Evolutionary conservation across 2,329 filamentous ascomycete genomes (phyloP), one percentile per base, ranked within the genome.

Genomic region (Herpotrichia juniperi): DNA sequence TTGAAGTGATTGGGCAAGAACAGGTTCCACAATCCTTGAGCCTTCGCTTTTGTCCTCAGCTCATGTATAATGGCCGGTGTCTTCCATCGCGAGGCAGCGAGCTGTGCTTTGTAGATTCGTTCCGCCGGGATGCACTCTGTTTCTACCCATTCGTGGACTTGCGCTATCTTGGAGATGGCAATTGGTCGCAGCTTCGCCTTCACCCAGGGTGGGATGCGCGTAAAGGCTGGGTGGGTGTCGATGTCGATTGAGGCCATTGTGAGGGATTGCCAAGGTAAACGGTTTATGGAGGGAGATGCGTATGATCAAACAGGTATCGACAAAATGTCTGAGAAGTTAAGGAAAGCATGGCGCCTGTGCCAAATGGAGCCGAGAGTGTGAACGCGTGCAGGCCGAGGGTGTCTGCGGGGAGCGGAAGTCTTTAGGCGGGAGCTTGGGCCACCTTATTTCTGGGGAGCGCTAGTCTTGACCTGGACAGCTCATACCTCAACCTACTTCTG

Each of bases 101-200:
- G 60, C 58, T 77, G 75, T 2, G 69, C 71, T 57, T 76, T 76
- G 66, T 75, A 73, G 50, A 78, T 72, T 39, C 72, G 70, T 56
- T 78, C 75, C 3, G 72, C 71, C 0, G 76, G 76, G 26, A 78
- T 76, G 56, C 74, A 78, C 58, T 79, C 76, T 21, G 64, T 72
- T 58, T 79, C 76, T 25, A 78, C 75, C 68, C 72, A 79, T 32
- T 77, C 69, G 48, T 76, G 66, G 12, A 78, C 76, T 42, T 71
- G 70, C 42, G 71, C 63, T 24, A 79, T 79, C 60, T 73, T 76
- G 19, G 75, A 70, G 43, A 78, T 66, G 19, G 76, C 76, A 48
- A 75, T 67, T 0, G 60, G 62, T 57, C 72, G 82, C 43, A 85
- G 69, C 59, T 79, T 83, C 11, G 83, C 74, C 52, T 79, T 81